Conservation (phyloP, 1,139 yeast species). For the Citeromyces hawaiiensis region DNA sequence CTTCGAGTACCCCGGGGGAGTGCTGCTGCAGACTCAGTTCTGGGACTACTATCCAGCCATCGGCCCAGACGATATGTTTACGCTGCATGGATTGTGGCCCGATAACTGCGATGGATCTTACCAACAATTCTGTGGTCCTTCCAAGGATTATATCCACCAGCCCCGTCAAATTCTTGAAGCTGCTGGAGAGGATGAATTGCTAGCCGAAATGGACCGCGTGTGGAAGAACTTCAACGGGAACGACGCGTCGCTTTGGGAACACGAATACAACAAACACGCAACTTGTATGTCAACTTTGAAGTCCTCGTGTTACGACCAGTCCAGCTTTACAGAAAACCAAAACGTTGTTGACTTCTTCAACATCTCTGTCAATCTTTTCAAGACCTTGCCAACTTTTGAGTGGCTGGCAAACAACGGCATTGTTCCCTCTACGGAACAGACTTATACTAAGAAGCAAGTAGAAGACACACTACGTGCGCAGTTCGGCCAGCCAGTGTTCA, state of each 20-base stretch:
- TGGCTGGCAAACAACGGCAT: conserved; percentile 60
- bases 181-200: conserved; percentile 35
- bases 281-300: conserved; percentile 78
- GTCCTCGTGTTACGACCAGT: conserved; percentile 47
- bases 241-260: conserved; percentile 77
- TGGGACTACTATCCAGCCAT: conserved; percentile 87
- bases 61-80: conserved; percentile 68
- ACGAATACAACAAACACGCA: conserved; percentile 92
- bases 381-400: conserved; percentile 54
- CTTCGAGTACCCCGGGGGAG: conserved; percentile 81
- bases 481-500: conserved; percentile 50
- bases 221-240: conserved; percentile 77
- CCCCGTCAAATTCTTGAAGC: conserved; percentile 39
- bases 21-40: conserved; percentile 76
- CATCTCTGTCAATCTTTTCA: conserved; percentile 50
- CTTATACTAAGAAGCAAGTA: conserved; percentile 56
- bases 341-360: conserved; percentile 73
- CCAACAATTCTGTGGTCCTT: conserved; percentile 62
- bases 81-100: conserved; percentile 82
- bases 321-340: conserved; percentile 25
- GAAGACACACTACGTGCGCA: conserved; percentile 45
- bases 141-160: conserved; percentile 35
- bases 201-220: conserved; percentile 37
- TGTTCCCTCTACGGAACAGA: conserved; percentile 36
- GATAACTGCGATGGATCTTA: conserved; percentile 69